Conservation (phyloP, 1,284 basidiomycete species). For the Schizophyllum amplum region DNA sequence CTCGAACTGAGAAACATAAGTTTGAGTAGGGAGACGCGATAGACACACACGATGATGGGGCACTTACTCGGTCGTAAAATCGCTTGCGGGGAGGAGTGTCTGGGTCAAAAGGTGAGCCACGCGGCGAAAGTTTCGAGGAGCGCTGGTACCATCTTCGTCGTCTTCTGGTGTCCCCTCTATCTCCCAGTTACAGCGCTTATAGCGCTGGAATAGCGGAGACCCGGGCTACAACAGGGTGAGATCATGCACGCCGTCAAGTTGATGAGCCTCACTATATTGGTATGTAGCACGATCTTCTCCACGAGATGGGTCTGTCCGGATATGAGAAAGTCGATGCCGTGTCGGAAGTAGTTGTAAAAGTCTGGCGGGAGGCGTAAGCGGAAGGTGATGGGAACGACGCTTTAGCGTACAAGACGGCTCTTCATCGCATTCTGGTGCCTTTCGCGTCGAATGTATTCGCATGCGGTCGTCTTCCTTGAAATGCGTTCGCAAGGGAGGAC, state of each 20-base stretch:
- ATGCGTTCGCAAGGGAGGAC: conserved; percentile 68
- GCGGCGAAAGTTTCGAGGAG: conserved; percentile 3
- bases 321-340: conserved; percentile 79
- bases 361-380: conserved; percentile 34
- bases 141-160: conserved; percentile 57
- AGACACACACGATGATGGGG: background rate
- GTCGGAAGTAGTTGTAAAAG: conserved; percentile 90
- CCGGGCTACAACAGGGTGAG: conserved; percentile 51
- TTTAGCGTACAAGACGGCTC: conserved; percentile 35
- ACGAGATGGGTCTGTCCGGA: conserved; percentile 56
- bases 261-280: conserved; percentile 63
- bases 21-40: background rate
- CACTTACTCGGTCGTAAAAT: conserved; percentile 54
- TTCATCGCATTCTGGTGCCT: conserved; percentile 28
- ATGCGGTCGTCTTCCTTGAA: conserved; percentile 87
- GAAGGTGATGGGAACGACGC: background rate
- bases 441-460: conserved; percentile 60
- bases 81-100: conserved; percentile 60
- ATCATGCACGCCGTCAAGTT: background rate
- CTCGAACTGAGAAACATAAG: conserved; percentile 44
- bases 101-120: conserved; percentile 19
- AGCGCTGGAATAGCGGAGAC: conserved; percentile 79
- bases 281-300: conserved; percentile 79
- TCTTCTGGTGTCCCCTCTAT: conserved; percentile 69
- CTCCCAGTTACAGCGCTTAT: conserved; percentile 86